Evolutionary conservation across 495 filamentous ascomycete species (phyloP).

Genomic region (Rostrohypoxylon terebratum): DNA sequence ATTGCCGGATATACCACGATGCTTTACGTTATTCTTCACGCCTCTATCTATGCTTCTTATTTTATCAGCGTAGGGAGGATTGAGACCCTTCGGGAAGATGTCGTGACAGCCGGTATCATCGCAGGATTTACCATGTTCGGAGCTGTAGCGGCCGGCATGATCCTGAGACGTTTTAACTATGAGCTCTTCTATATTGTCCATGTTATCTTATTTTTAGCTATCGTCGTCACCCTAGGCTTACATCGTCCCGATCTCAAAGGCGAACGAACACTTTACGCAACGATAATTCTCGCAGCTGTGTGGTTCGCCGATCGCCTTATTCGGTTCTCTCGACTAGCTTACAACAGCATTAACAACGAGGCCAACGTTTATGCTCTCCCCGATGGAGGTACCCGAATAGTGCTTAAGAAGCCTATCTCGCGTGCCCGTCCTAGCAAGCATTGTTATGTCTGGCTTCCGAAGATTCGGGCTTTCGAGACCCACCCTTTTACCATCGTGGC

Average conservation of each 20-base stretch:
- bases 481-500: slow-evolving; percentile 73
- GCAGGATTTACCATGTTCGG: slow-evolving; percentile 61
- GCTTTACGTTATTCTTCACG: slow-evolving; percentile 58
- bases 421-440: slow-evolving; percentile 67
- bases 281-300: slow-evolving; percentile 58
- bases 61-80: slow-evolving; percentile 48
- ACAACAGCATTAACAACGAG: slow-evolving; percentile 66
- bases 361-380: slow-evolving; percentile 67
- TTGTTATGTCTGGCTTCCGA: slow-evolving; percentile 70
- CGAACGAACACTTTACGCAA: slow-evolving; percentile 55
- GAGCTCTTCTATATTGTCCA: slow-evolving; percentile 71
- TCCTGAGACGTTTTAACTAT: slow-evolving; percentile 62
- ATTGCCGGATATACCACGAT: slow-evolving; percentile 68
- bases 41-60: slow-evolving; percentile 55
- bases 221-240: slow-evolving; percentile 62
- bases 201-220: slow-evolving; percentile 62
- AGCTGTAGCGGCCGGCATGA: slow-evolving; percentile 52
- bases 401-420: slow-evolving; percentile 60
- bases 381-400: slow-evolving; percentile 66
- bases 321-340: slow-evolving; percentile 58
- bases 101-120: slow-evolving; percentile 60
- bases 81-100: slow-evolving; percentile 51
- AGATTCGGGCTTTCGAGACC: slow-evolving; percentile 66
- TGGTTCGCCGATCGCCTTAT: slow-evolving; percentile 67
- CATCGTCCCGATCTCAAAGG: slow-evolving; percentile 63